Evolutionary conservation across 306 rosid species (phyloP), one percentile per base, ranked within the genome.

Genomic region (Lathyrus sativus): DNA sequence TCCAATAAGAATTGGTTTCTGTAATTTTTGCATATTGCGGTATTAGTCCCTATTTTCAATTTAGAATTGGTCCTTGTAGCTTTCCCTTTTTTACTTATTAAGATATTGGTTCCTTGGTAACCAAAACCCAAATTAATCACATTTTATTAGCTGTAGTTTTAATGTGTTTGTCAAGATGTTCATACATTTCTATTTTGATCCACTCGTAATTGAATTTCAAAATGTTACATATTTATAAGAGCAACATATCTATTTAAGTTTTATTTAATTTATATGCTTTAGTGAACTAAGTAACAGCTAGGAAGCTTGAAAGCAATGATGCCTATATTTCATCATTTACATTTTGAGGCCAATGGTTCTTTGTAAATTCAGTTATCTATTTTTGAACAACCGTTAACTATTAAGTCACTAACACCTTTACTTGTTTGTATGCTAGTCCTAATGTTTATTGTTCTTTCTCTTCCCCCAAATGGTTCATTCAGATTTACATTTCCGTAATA

Each of bases 391-490:
- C 28, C 2, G 4, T 29, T 57, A 43, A 48, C 28, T 3, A 2
- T 43, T 29, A 39, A 11, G 14, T 58, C 2, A 12, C 66, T 39
- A 38, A 63, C 9, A 38, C 54, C 26, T 42, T 39, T 67, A 6
- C 60, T 49, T 6, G 29, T 66, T 71, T 71, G 48, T 49, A 59
- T 43, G 28, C 56, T 44, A 44, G 45, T 48, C 17, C 62, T 15
- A 59, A 55, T 71, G 76, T 65, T 60, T 70, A 11, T 51, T 55
- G 9, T 53, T 76, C 39, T 24, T 31, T 44, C 70, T 46, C 65
- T 78, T 33, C 57, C 66, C 51, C 24, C 49, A 28, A 22, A 65
- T 17, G 39, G 69, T 57, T 71, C 42, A 13, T 42, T 43, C 42
- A 22, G 59, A 70, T 62, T 55, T 66, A 33, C 54, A 8, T 48